Evolutionary conservation across 257 asterid species (phyloP).

Genomic region (Henckelia pumila): DNA sequence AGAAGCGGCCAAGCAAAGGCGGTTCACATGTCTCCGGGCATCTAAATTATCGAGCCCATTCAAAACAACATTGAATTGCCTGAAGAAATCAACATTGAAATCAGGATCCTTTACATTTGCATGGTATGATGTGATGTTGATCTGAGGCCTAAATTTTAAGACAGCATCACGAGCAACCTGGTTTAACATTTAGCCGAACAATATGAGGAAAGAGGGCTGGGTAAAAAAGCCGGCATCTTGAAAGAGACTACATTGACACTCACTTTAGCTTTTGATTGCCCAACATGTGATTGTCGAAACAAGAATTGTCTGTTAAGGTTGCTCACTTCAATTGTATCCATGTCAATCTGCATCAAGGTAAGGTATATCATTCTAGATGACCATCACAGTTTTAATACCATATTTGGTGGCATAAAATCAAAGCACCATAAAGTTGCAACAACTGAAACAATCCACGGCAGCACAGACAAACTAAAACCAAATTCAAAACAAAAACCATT

Average conservation of each 20-base stretch:
- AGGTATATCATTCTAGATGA: not conserved
- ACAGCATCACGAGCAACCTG: conserved; percentile 99
- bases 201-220: conserved; percentile 20
- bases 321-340: conserved; percentile 99
- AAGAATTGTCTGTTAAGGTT: conserved; percentile 94
- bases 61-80: conserved; percentile 81
- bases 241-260: conserved; percentile 27
- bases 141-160: conserved; percentile 80
- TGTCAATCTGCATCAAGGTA: conserved; percentile 74
- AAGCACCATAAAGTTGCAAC: conserved; percentile 2
- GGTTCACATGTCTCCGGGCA: conserved; percentile 98
- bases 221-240: conserved; percentile 14
- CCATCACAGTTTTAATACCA: not conserved
- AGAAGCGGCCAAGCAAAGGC: conserved; percentile 94
- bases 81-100: conserved; percentile 90
- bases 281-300: conserved; percentile 94
- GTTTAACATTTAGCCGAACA: conserved; percentile 27
- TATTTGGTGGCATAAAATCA: conserved; percentile 5
- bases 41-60: conserved; percentile 98
- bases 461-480: not conserved
- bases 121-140: conserved; percentile 86
- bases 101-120: conserved; percentile 86
- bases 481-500: not conserved
- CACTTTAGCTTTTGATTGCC: conserved; percentile 96
- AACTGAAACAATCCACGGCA: not conserved